These are phyloP conservation scores for Ophiostoma angusticollis DNA, from an alignment of 2,329 filamentous ascomycete species.

Conservation along the genomic window DNA sequence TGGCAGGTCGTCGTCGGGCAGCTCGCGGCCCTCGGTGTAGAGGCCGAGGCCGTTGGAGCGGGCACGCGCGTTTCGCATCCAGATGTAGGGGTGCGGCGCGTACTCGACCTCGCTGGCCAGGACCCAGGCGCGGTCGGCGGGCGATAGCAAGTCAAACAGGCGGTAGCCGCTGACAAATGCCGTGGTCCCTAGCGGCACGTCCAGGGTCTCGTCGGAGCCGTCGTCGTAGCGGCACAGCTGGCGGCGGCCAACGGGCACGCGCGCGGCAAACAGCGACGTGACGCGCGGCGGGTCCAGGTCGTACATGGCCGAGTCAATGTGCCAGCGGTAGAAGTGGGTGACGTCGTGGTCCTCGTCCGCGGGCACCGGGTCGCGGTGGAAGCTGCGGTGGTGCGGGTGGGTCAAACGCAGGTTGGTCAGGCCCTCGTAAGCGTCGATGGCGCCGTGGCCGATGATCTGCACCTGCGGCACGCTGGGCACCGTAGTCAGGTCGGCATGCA, in stretches of 20 bases:
- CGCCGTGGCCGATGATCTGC: slow-evolving; percentile 12
- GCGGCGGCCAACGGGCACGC: slow-evolving; percentile 46
- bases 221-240: slow-evolving; percentile 8
- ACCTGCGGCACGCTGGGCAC: slow-evolving; percentile 12
- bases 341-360: slow-evolving; percentile 24
- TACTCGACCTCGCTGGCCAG: slow-evolving; percentile 11
- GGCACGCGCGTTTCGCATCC: no score
- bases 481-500: slow-evolving; percentile 9
- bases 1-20: slow-evolving; percentile 1
- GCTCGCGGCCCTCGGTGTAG: slow-evolving; percentile 8
- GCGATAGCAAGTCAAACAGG: slow-evolving; percentile 10
- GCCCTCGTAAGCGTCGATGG: slow-evolving; percentile 8
- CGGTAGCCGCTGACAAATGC: slow-evolving; percentile 12
- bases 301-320: slow-evolving; percentile 67
- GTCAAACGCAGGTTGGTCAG: slow-evolving; percentile 9
- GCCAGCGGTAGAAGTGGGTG: slow-evolving; percentile 59
- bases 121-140: slow-evolving; percentile 11
- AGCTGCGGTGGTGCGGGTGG: slow-evolving; percentile 12
- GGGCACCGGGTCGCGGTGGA: slow-evolving; percentile 27
- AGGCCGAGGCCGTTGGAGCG: slow-evolving; percentile 30
- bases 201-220: slow-evolving; percentile 7
- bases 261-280: slow-evolving; percentile 58
- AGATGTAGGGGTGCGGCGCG: slow-evolving; percentile 12
- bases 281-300: slow-evolving; percentile 57
- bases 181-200: slow-evolving; percentile 10